Conservation (phyloP, 164 flowering plant genomes). For the Protea cynaroides region DNA sequence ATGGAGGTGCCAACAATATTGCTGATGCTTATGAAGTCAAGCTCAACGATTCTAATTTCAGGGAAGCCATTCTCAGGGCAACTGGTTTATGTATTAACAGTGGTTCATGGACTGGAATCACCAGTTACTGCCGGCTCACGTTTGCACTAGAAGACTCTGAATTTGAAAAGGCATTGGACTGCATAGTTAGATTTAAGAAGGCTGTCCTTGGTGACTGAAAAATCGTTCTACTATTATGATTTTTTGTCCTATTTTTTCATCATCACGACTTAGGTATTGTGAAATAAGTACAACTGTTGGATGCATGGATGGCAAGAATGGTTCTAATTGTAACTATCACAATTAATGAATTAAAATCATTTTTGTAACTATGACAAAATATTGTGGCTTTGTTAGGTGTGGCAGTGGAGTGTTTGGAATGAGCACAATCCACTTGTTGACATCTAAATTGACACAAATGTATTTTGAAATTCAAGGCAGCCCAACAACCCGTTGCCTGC, state of each 20-base stretch:
- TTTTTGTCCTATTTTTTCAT: slow-evolving; percentile 2
- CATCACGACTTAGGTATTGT: slow-evolving; percentile 19
- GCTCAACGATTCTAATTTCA: slow-evolving; percentile 60
- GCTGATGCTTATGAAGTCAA: slow-evolving; percentile 24
- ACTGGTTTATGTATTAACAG: slow-evolving; percentile 93
- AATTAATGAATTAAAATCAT: too few relatives aligned
- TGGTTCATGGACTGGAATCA: slow-evolving; percentile 80
- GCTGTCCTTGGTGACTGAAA: slow-evolving; percentile 20
- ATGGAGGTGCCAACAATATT: slow-evolving; percentile 4
- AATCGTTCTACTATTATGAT: not conserved
- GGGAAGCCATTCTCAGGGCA: slow-evolving; percentile 56
- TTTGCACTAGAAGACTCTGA: slow-evolving; percentile 71
- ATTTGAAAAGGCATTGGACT: slow-evolving; percentile 65
- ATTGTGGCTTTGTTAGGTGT: too few relatives aligned
- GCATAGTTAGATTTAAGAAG: slow-evolving; percentile 53
- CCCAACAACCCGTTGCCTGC: too few relatives aligned
- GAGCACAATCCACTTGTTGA: too few relatives aligned
- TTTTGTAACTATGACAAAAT: too few relatives aligned
- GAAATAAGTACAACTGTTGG: slow-evolving; percentile 1
- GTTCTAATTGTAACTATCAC: too few relatives aligned
- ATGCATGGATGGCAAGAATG: too few relatives aligned
- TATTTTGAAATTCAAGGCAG: too few relatives aligned
- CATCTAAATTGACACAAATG: too few relatives aligned
- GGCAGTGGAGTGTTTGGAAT: too few relatives aligned
- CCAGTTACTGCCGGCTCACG: slow-evolving; percentile 83